Base-by-base conservation (phyloP, 345 rosid genomes). In the Cardamine chenopodiifolia region DNA sequence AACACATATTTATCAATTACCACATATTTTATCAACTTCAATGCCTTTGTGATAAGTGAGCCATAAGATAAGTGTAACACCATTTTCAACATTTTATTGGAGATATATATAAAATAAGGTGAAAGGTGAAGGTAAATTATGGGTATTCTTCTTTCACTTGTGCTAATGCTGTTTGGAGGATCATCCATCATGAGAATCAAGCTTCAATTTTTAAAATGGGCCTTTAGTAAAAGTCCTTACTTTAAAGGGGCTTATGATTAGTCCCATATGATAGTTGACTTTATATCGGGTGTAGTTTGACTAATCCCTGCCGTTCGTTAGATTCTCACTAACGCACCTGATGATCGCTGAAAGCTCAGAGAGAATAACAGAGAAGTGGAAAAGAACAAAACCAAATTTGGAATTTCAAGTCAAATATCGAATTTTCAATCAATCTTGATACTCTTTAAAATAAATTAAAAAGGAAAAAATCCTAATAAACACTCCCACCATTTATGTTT, bases 271-370 rank as follows among this genome's bases (percentile, higher is more conserved):
- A 10, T 5, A 56, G 20, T 13, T 62, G 54, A 39, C 29, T 0
- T 68, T 37, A 9, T 8, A 18, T 47, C 4, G 8, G 60, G 14
- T 47, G 7, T 29, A 23, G 40, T 55, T 44, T 4, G 65, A 73
- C 59, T 7, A 52, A 67, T 75, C 78, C 26, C 31, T 15, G 26
- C 62, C 78, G 67, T 75, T 49, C 28, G 50, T 25, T 74, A 47
- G 39, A 34, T 48, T 23, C 42, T 31, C 40, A 20, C 35, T 2
- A 15, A 52, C 62, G 55, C 37, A 55, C 77, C 54, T 28, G 66
- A 56, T 55, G 44, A 47, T 74, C 66, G 32, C 61, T 49, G 73
- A 75, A 74, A 67, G 78, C 53, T 75, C 34, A 35, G 31, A 57
- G 66, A 18, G 49, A 55, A 63, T 73, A 40, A 31, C 54, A 42